A percentile compares a stretch with the other conserved stretches of the same genome.
Conservation (phyloP, 805 yeast species). For the Myxozyma mucilagina region DNA sequence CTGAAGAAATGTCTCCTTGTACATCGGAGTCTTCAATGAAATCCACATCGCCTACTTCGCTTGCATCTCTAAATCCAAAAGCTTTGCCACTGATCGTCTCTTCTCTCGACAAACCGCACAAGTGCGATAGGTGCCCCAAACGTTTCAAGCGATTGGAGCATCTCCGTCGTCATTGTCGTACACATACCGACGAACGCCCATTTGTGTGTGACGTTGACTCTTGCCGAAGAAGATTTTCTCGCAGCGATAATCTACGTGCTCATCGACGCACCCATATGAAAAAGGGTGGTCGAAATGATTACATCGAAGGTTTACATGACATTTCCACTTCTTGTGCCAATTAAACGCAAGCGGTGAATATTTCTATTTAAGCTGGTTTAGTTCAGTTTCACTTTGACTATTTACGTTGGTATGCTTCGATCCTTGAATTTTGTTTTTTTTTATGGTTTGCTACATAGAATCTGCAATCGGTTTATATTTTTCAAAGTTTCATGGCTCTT, state of each 20-base stretch:
- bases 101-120: conserved; percentile 39
- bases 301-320: conserved; percentile 41
- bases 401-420: neutral
- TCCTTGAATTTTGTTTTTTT: neutral
- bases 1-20: conserved; percentile 3
- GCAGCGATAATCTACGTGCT: conserved; percentile 70
- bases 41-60: neutral
- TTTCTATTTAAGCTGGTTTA: too few species aligned
- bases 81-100: conserved; percentile 24
- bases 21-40: neutral
- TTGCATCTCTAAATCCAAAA: conserved; percentile 6
- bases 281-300: conserved; percentile 46
- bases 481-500: neutral
- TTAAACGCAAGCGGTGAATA: neutral
- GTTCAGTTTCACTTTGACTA: too few species aligned
- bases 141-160: conserved; percentile 47
- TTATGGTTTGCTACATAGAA: neutral
- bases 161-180: conserved; percentile 57
- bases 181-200: conserved; percentile 81
- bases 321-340: neutral
- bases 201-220: conserved; percentile 52
- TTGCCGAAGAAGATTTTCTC: conserved; percentile 32
- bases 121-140: conserved; percentile 42
- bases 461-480: neutral
- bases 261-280: conserved; percentile 68